A percentile compares a stretch with the other conserved stretches of the same genome.
phyloP scores from a whole-genome alignment of 2,329 filamentous ascomycete species.

The Coniochaeta sp. region DNA sequence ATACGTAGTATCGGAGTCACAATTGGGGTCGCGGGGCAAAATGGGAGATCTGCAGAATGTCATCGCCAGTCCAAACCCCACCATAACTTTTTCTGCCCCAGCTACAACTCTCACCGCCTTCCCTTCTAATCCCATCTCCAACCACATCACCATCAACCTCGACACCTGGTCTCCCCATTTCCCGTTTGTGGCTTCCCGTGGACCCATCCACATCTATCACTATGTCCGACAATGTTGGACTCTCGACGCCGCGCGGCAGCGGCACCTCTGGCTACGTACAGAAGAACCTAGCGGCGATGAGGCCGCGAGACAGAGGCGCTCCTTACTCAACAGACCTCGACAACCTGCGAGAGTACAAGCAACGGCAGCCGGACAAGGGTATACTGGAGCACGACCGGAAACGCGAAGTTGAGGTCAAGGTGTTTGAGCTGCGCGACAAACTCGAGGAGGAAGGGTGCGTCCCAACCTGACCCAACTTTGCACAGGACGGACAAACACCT shows the following conservation, averaged over 20 bases:
- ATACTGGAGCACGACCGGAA: conserved; percentile 93
- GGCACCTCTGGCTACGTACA: conserved; percentile 97
- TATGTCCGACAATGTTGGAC: conserved; percentile 97
- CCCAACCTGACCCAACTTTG: not conserved
- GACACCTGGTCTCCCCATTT: too few species aligned
- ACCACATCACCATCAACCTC: not conserved
- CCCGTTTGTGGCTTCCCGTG: too few species aligned
- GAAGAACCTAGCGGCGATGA: conserved; percentile 84
- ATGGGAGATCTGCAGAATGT: not conserved
- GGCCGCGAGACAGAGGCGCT: conserved; percentile 69
- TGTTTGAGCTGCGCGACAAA: conserved; percentile 81
- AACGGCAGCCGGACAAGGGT: conserved; percentile 79
- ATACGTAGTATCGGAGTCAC: not conserved
- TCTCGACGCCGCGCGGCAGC: conserved; percentile 86
- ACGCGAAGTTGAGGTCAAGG: conserved; percentile 85
- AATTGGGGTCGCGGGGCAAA: not conserved
- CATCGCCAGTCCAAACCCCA: conserved; percentile 4
- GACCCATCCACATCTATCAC: not conserved
- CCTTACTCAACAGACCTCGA: conserved; percentile 71
- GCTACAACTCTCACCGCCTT: conserved; percentile 6
- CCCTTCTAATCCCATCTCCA: conserved; percentile 1
- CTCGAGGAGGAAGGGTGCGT: conserved; percentile 82
- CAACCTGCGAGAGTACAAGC: conserved; percentile 57
- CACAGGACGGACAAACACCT: not conserved
- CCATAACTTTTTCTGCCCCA: conserved; percentile 6